phyloP scores from a whole-genome alignment of 2,329 filamentous ascomycete species.

The Trichoderma brevicompactum region DNA sequence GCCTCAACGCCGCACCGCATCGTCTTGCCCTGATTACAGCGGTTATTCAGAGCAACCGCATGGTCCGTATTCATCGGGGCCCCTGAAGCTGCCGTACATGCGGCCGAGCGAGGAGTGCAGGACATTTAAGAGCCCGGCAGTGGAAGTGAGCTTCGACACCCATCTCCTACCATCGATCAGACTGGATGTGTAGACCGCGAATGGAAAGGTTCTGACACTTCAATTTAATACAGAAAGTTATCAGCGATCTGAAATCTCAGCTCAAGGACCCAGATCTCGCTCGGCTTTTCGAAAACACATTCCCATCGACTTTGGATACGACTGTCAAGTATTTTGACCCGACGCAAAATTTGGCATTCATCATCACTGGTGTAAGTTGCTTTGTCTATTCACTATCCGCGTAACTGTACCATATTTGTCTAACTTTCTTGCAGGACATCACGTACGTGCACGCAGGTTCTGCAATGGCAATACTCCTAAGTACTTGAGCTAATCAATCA shows the following conservation, averaged over 20 bases:
- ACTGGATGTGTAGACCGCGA: not conserved
- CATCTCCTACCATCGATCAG: not conserved
- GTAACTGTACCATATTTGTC: constrained; percentile 46
- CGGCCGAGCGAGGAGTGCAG: constrained; percentile 36
- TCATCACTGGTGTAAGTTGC: constrained; percentile 78
- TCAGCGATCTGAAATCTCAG: constrained; percentile 44
- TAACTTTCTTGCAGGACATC: constrained; percentile 33
- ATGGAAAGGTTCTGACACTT: not conserved
- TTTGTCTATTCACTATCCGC: constrained; percentile 55
- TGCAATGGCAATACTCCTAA: not conserved
- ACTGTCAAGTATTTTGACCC: constrained; percentile 76
- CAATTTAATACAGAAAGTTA: constrained; percentile 34
- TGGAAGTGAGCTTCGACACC: constrained; percentile 32
- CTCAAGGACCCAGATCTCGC: constrained; percentile 67
- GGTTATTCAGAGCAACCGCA: constrained; percentile 34
- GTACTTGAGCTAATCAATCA: not conserved
- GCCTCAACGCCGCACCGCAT: constrained; percentile 30
- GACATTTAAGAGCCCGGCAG: constrained; percentile 38
- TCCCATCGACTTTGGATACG: constrained; percentile 81
- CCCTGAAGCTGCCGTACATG: constrained; percentile 36
- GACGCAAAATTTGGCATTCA: constrained; percentile 70
- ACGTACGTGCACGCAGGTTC: constrained; percentile 30
- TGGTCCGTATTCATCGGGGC: constrained; percentile 33
- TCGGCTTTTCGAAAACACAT: constrained; percentile 81
- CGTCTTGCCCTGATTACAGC: constrained; percentile 36